phyloP scores from a whole-genome alignment of 2,329 filamentous ascomycete species.

The Penicillium palitans region DNA sequence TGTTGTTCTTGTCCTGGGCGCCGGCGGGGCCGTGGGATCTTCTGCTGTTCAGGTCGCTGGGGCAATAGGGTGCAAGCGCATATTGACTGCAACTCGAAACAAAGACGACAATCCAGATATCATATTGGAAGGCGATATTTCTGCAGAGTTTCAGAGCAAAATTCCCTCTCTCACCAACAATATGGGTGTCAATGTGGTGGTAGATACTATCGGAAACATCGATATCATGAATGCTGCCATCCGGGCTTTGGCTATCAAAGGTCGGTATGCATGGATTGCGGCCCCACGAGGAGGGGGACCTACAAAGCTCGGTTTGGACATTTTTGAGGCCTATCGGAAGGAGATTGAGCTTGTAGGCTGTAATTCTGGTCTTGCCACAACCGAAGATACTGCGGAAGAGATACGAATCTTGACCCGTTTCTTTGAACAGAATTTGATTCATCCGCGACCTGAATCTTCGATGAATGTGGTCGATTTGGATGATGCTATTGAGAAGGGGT shows the following conservation, averaged over 20 bases:
- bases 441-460: conserved; percentile 11
- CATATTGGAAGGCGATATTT: background rate
- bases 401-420: conserved; percentile 12
- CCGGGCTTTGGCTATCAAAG: conserved; percentile 24
- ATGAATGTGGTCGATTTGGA: conserved; percentile 14
- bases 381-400: conserved; percentile 17
- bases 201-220: conserved; percentile 34
- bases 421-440: conserved; percentile 15
- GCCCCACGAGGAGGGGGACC: conserved; percentile 20
- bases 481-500: conserved; percentile 6
- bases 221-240: conserved; percentile 27
- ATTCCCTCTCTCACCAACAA: conserved; percentile 15
- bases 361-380: conserved; percentile 15
- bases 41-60: conserved; percentile 27
- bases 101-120: conserved; percentile 23
- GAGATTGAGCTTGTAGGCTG: conserved; percentile 22
- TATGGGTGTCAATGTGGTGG: conserved; percentile 20
- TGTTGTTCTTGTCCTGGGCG: conserved; percentile 31
- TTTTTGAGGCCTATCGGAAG: conserved; percentile 24
- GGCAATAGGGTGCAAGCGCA: conserved; percentile 25
- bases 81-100: conserved; percentile 28
- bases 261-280: conserved; percentile 30
- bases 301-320: conserved; percentile 17
- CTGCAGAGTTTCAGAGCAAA: background rate
- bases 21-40: conserved; percentile 31